Base-by-base conservation (phyloP, 495 filamentous ascomycete species). In the Cairneyella variabilis region DNA sequence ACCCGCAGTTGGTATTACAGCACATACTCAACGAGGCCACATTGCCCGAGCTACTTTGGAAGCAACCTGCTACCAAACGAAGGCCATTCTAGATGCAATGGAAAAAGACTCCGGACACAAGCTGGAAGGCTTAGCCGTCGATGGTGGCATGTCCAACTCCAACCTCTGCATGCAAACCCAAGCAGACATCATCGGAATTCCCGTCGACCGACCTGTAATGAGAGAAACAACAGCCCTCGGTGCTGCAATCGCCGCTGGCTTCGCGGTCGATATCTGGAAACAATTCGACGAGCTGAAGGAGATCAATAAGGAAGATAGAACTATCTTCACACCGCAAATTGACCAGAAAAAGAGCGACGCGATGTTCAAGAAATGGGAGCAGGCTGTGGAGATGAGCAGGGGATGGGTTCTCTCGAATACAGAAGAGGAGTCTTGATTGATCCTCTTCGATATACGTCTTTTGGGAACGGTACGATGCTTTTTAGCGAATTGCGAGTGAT, bases 91-190 rank as follows among this genome's bases (percentile, higher is more conserved):
- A 36, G 85, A 93, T 61, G 91, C 92, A 51, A 97, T 97, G 91
- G 90, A 88, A 65, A 86, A 86, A 66, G 92, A 97, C 70, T 91
- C 85, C 44, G 83, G 82, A 37, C 85, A 92, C 62, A 82, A 81
- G 57, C 74, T 97, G 49, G 75, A 82, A 53, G 76, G 83, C 42
- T 78, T 97, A 34, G 87, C 87, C 32, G 92, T 97, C 22, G 92
- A 97, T 67, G 92, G 92, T 57, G 92, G 92, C 46, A 90, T 97
- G 84, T 91, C 86, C 57, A 93, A 90, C 67, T 95, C 90, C 9
- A 86, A 95, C 67, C 77, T 96, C 48, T 91, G 86, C 76, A 97
- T 97, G 92, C 92, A 96, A 79, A 91, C 89, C 3, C 91, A 97
- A 78, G 87, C 92, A 50, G 85, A 96, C 69, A 81, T 97, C 44